Base-by-base conservation (phyloP, 208 protist species). In the Tritrichomonas foetus region DNA sequence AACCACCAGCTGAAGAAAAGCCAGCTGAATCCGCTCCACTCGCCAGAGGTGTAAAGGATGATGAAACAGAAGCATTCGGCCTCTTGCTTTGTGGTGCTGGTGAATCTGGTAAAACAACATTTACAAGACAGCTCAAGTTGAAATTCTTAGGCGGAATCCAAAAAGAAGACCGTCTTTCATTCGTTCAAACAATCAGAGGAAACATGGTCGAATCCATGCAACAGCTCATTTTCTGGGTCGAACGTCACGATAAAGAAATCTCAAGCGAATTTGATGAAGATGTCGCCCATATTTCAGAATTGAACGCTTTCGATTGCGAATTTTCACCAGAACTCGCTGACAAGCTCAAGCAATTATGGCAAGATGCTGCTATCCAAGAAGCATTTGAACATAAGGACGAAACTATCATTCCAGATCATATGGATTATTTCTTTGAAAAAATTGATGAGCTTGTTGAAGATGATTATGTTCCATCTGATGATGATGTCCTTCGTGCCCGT, bases 341-440 rank as follows among this genome's bases (percentile, higher is more conserved):
- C 0, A 33, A 53, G 30, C 47, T 89, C 47, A 89, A 89, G 47
- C 1, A 16, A 8, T 27, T 89, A 8, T 89, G 78, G 78, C 25
- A 89, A 47, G 44, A 89, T 50, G 27, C 22, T 8, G 20, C 39
- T 16, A 89, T 89, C 27, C 39, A 89, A 50, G 44, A 89, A 47
- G 78, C 78, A 53, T 89, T 57, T 49, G 47, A 57, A 3, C 78
- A 89, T 36, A 53, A 57, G 30, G 78, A 89, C 27, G 78, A 89
- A 89, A 89, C 78, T 57, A 30, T 50, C 22, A 50, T 89, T 89
- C 41, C 78, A 47, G 89, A 93, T 27, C 50, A 93, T n/a, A 84
- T 93, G 66, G 41, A 69, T 44, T 94, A 94, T 66, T 84, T 94
- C n/a, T 93, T 93, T 41, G n/a, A 93, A 1, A 94, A 94, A 93